Percentiles rank a stretch among this genome's conserved stretches.
These are phyloP conservation scores for Tolypocladium tundrense DNA, from an alignment of 2,329 filamentous ascomycete genomes.

Conservation along the genomic window DNA sequence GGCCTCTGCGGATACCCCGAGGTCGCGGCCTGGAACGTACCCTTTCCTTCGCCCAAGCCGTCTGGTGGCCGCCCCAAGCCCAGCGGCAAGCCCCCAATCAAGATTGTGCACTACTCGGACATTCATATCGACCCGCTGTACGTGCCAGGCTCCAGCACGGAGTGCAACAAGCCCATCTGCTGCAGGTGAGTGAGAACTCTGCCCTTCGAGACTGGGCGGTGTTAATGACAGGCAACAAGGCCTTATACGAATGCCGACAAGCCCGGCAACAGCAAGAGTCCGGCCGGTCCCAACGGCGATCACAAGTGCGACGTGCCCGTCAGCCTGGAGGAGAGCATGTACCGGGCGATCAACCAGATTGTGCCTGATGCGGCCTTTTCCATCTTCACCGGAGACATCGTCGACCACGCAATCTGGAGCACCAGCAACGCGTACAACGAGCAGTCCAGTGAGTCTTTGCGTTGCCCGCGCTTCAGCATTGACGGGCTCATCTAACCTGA, in stretches of 20 bases:
- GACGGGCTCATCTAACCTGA: background rate
- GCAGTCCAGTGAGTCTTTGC: constrained; percentile 14
- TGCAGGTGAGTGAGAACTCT: constrained; percentile 30
- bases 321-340: constrained; percentile 43
- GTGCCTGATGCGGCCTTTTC: constrained; percentile 38
- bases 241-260: constrained; percentile 35
- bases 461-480: no score
- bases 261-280: constrained; percentile 35
- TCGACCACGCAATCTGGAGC: constrained; percentile 42
- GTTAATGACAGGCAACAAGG: constrained; percentile 14
- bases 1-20: constrained; percentile 41
- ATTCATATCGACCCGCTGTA: constrained; percentile 49
- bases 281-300: constrained; percentile 42
- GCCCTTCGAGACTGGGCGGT: background rate
- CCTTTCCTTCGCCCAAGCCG: constrained; percentile 32
- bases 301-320: constrained; percentile 42
- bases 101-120: constrained; percentile 50
- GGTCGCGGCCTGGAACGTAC: constrained; percentile 30
- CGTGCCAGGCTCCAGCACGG: constrained; percentile 37
- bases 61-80: constrained; percentile 23
- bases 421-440: constrained; percentile 25
- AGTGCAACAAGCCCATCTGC: constrained; percentile 50
- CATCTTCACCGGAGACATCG: constrained; percentile 51
- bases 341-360: constrained; percentile 35
- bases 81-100: constrained; percentile 35